Percentiles rank a stretch among this genome's conserved stretches.
Conservation (phyloP, 192 early-diverging fungal species). For the Mortierella claussenii region DNA sequence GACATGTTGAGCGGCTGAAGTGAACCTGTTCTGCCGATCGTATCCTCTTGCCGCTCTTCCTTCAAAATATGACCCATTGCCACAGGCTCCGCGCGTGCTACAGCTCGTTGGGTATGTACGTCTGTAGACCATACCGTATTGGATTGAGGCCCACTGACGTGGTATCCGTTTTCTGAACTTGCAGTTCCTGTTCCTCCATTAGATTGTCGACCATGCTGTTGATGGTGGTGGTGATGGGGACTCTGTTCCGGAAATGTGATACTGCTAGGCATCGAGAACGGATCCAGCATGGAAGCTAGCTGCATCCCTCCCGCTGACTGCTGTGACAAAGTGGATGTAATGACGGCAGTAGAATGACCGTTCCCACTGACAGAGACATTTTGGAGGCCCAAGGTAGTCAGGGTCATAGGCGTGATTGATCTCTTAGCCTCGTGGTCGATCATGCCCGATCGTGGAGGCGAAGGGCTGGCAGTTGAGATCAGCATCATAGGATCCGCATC, state of each 20-base stretch:
- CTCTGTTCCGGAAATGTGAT: slow-evolving; percentile 23
- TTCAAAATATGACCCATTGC: neutral
- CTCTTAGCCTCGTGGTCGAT: neutral
- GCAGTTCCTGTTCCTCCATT: neutral
- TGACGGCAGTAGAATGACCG: neutral
- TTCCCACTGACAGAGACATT: neutral
- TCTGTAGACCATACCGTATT: slow-evolving; percentile 37
- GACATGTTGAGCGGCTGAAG: slow-evolving; percentile 8
- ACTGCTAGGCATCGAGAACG: slow-evolving; percentile 52
- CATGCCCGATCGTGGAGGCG: too few species aligned
- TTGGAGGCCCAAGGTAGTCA: slow-evolving; percentile 18
- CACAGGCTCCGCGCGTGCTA: slow-evolving; percentile 5
- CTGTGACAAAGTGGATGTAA: too few species aligned
- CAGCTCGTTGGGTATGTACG: slow-evolving; percentile 14
- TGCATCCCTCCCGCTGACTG: neutral
- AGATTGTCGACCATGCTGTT: slow-evolving; percentile 16
- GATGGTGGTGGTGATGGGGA: too few species aligned
- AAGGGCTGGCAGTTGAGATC: slow-evolving; percentile 25
- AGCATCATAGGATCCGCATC: slow-evolving; percentile 38
- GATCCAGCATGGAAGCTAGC: slow-evolving; percentile 36
- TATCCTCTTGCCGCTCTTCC: neutral
- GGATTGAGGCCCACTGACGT: neutral
- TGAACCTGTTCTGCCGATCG: neutral
- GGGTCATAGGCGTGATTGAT: slow-evolving; percentile 10
- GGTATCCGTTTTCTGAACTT: too few species aligned